Evolutionary conservation across 495 filamentous ascomycete genomes (phyloP).

Genomic region (Lasiosphaeria hispida): DNA sequence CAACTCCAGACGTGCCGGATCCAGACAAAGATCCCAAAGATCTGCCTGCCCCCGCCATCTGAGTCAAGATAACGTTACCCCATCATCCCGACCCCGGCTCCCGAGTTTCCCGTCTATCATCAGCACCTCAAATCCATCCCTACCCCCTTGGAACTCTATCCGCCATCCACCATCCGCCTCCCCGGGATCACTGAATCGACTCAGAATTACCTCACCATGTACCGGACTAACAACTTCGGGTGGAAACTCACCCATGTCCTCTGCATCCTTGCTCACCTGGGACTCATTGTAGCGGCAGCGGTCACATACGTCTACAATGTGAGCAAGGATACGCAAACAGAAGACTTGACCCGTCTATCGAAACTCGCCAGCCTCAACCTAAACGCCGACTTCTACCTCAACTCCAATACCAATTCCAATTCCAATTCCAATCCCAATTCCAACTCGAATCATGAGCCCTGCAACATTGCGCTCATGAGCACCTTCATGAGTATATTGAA

Average conservation of each 20-base stretch:
- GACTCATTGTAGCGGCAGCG: slow-evolving; percentile 19
- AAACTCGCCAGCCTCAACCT: too few species aligned
- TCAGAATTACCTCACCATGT: slow-evolving; percentile 19
- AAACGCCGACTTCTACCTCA: too few species aligned
- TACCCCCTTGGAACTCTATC: too few species aligned
- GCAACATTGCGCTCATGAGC: too few species aligned
- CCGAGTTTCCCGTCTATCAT: not conserved
- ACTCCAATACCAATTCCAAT: too few species aligned
- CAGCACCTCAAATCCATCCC: slow-evolving; percentile 5
- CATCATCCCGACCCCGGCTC: not conserved
- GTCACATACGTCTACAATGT: slow-evolving; percentile 25
- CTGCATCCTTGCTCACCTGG: slow-evolving; percentile 27
- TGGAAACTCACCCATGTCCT: slow-evolving; percentile 31
- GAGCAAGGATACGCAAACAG: not conserved
- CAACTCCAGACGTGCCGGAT: not conserved
- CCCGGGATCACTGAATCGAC: not conserved
- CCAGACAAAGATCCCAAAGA: not conserved
- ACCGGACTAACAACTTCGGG: slow-evolving; percentile 27
- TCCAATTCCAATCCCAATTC: too few species aligned
- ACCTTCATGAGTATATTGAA: too few species aligned
- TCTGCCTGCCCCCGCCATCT: not conserved
- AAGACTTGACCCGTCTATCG: not conserved
- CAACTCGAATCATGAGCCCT: too few species aligned
- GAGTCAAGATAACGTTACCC: not conserved
- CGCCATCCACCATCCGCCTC: too few species aligned